These are phyloP conservation scores for Retiboletus flavoniger DNA, from an alignment of 1,284 basidiomycete genomes.

Conservation along the genomic window DNA sequence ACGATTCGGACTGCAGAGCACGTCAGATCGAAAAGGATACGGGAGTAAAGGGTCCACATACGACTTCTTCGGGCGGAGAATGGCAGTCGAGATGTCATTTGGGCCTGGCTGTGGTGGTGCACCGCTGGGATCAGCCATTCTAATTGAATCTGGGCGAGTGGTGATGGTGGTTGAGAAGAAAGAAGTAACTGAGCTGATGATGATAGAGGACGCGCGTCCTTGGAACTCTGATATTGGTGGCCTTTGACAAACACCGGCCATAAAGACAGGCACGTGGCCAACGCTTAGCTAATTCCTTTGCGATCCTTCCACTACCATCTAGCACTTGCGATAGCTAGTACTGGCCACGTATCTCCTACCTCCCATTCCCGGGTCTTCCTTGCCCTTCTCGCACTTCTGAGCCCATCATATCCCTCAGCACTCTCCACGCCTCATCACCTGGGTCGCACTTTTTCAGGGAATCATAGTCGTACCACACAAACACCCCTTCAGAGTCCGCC, in stretches of 20 bases:
- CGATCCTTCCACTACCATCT: conserved; percentile 11
- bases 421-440: conserved; percentile 40
- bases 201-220: conserved; percentile 46
- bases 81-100: conserved; percentile 89
- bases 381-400: conserved; percentile 21
- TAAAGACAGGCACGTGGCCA: conserved; percentile 23
- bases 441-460: conserved; percentile 61
- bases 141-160: conserved; percentile 6
- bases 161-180: conserved; percentile 22
- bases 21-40: conserved; percentile 14
- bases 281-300: conserved; percentile 21
- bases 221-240: neutral
- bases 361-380: conserved; percentile 2
- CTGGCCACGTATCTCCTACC: neutral
- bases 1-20: conserved; percentile 76
- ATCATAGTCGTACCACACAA: conserved; percentile 79
- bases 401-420: conserved; percentile 23
- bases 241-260: conserved; percentile 16
- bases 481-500: conserved; percentile 57
- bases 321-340: neutral
- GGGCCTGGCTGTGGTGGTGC: conserved; percentile 72
- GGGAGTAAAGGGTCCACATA: conserved; percentile 44
- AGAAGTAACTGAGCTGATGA: conserved; percentile 10
- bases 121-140: conserved; percentile 77
- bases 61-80: conserved; percentile 95